phyloP scores from a whole-genome alignment of 352 stramenopile genomes.

The Phytophthora capsici region DNA sequence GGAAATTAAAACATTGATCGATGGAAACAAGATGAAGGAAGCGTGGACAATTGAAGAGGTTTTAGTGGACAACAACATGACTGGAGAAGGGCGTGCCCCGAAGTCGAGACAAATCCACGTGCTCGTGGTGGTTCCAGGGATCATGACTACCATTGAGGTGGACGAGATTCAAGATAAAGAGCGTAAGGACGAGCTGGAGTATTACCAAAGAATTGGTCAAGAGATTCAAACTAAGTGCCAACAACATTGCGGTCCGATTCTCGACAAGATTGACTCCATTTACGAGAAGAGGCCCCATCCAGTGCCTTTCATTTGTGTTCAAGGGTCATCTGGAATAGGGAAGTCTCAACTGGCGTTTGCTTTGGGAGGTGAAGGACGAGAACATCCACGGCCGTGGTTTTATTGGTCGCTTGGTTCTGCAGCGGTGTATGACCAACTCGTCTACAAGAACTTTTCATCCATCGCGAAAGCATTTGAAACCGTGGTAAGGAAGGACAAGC shows the following conservation, averaged over 20 bases:
- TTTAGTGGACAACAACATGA: too few relatives aligned
- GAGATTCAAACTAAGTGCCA: neutral
- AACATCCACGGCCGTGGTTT: slow-evolving; percentile 6
- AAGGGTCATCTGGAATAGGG: slow-evolving; percentile 19
- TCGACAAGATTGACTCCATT: slow-evolving; percentile 6
- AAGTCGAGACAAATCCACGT: slow-evolving; percentile 1
- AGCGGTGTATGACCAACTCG: neutral
- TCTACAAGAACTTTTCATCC: neutral
- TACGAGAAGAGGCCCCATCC: neutral
- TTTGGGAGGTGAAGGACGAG: slow-evolving; percentile 1
- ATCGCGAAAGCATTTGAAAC: neutral
- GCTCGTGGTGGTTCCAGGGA: neutral
- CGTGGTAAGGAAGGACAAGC: neutral
- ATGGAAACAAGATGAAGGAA: too few relatives aligned
- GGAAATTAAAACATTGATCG: too few relatives aligned
- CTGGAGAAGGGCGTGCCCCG: too few relatives aligned
- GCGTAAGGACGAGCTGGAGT: neutral
- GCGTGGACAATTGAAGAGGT: too few relatives aligned
- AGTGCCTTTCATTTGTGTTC: slow-evolving; percentile 10
- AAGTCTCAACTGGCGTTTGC: slow-evolving; percentile 22
- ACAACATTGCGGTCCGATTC: slow-evolving; percentile 3
- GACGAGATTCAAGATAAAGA: neutral
- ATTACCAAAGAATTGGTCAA: neutral
- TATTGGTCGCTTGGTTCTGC: slow-evolving; percentile 1
- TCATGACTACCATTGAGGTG: neutral